Evolutionary conservation across 1,284 basidiomycete genomes (phyloP).

Genomic region (Cryptococcus sp.): DNA sequence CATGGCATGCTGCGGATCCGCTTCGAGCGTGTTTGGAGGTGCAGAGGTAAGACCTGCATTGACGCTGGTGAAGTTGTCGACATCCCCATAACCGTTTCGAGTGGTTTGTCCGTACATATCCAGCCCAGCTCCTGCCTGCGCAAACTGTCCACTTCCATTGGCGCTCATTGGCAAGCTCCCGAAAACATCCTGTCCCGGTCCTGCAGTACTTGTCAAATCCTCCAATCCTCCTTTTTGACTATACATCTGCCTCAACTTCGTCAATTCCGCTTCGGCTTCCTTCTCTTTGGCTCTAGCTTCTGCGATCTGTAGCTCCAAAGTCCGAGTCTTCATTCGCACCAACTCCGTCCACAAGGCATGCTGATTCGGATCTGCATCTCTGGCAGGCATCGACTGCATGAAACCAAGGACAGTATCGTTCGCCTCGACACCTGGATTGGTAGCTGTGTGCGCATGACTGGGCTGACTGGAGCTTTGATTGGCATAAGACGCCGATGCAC

Average conservation of each 20-base stretch:
- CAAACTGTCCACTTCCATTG: neutral
- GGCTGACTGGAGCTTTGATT: too few species aligned
- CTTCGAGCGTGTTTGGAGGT: neutral
- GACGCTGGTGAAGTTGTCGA: neutral
- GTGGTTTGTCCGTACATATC: neutral
- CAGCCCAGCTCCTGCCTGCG: neutral
- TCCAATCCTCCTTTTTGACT: neutral
- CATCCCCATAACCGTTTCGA: neutral
- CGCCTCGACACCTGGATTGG: too few species aligned
- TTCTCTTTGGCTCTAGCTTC: slow-evolving; percentile 38
- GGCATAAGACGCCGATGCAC: too few species aligned
- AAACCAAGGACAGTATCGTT: slow-evolving; percentile 14
- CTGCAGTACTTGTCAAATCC: neutral
- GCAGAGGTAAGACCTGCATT: neutral
- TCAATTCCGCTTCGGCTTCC: slow-evolving; percentile 41
- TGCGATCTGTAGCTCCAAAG: slow-evolving; percentile 45
- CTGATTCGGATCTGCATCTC: slow-evolving; percentile 22
- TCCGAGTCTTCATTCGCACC: slow-evolving; percentile 33
- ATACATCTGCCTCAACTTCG: slow-evolving; percentile 21
- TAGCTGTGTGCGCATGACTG: too few species aligned
- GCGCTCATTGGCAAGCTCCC: neutral
- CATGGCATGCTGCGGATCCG: slow-evolving; percentile 11
- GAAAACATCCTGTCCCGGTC: neutral
- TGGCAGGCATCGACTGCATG: slow-evolving; percentile 22
- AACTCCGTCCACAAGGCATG: slow-evolving; percentile 40